Base-by-base conservation (phyloP, 2,329 filamentous ascomycete genomes). In the Pseudocercospora vitis region DNA sequence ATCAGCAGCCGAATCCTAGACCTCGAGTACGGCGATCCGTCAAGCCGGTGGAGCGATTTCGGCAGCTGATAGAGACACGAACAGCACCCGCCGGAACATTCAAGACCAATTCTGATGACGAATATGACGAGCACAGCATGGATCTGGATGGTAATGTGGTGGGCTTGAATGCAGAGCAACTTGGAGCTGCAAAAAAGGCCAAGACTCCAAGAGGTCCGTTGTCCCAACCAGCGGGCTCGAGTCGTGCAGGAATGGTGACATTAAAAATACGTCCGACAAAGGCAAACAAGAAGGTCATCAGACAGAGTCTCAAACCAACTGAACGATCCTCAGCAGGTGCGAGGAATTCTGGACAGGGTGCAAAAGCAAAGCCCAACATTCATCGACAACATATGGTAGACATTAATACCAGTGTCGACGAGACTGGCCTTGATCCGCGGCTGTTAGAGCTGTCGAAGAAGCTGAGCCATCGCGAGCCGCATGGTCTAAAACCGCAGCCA, bases 401-500 rank as follows among this genome's bases (percentile, higher is more conserved):
- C n/a, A n/a, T n/a, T n/a, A n/a, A 12, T 11, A 8, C 7, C 16
- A 7, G 16, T 18, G 37, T 24, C 46, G 37, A 45, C 19, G 46
- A 37, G 12, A 12, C 33, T n/a, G 19, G 31, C 0, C 26, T 59
- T 6, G 60, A 65, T 21, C 50, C 48, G 1, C 31, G 56, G 4
- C 23, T 61, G 11, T 39, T 64, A 8, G 39, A 39, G 7, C 39
- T 68, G 2, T 65, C 67, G 1, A 50, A 42, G 11, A 59, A 59
- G 24, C 52, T 71, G n/a, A 67, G 60, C 3, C 24, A 55, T 18
- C 57, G 65, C 16, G 39, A 61, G 19, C 61, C 66, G 4, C 23
- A 69, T 11, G 50, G n/a, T 1, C 39, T 39, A 7, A 71, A 71
- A 51, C 70, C 70, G 5, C 44, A 61, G 3, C 70, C 76, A 5